Evolutionary conservation across 169 alveolate species (phyloP).

Genomic region (Eimeria nieschulzi): DNA sequence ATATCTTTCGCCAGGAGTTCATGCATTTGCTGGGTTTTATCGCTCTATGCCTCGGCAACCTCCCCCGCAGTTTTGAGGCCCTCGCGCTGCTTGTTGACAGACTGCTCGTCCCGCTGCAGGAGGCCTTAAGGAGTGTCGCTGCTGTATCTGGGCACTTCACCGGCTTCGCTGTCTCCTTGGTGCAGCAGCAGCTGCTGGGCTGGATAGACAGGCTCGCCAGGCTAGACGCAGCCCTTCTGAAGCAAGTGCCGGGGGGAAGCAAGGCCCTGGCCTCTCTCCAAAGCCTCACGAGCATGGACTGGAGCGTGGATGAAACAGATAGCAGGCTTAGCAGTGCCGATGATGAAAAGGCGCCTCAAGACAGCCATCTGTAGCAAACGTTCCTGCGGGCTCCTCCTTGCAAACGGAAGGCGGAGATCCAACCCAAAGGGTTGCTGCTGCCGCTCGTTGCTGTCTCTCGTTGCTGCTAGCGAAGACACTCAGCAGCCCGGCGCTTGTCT

Average conservation of each 20-base stretch:
- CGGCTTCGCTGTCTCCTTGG: neutral
- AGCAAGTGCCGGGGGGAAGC: constrained; percentile 6
- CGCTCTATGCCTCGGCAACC: neutral
- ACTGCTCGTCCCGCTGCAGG: constrained; percentile 14
- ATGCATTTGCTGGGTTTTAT: constrained; percentile 6
- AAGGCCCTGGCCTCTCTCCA: neutral
- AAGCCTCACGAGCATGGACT: neutral
- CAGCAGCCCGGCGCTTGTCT: too few relatives aligned
- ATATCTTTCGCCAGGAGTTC: neutral
- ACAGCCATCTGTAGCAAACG: constrained; percentile 23
- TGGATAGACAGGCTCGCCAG: neutral
- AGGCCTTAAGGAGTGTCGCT: constrained; percentile 4
- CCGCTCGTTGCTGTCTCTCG: too few relatives aligned
- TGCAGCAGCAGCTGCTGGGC: constrained; percentile 8
- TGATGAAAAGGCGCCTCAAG: neutral
- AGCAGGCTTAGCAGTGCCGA: constrained; percentile 4
- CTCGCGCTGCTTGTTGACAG: neutral
- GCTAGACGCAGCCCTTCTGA: neutral
- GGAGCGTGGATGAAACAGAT: neutral
- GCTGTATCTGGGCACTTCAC: constrained; percentile 8
- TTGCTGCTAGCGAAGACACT: too few relatives aligned
- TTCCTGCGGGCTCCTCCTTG: neutral
- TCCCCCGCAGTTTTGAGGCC: neutral
- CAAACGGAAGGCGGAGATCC: neutral
- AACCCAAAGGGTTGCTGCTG: too few relatives aligned